Evolutionary conservation across 2,329 filamentous ascomycete species (phyloP).

Genomic region (Acephala macrosclerotiorum): DNA sequence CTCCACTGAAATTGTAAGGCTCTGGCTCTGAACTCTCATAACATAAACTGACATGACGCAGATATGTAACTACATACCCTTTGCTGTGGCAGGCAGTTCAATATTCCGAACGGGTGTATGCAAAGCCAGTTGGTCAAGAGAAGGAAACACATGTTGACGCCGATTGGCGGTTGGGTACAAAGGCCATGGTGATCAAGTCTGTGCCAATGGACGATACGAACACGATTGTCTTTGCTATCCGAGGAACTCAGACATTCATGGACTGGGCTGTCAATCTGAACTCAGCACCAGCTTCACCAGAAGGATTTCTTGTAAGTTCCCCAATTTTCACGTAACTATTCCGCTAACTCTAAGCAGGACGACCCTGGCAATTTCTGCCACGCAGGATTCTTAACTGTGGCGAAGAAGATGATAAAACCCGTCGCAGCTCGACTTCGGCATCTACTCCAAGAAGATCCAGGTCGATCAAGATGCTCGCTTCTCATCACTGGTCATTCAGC

Average conservation of each 20-base stretch:
- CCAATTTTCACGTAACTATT: constrained; percentile 5
- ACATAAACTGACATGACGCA: constrained; percentile 41
- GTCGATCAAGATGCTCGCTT: constrained; percentile 70
- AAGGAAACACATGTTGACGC: constrained; percentile 73
- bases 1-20: constrained; percentile 70
- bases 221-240: constrained; percentile 83
- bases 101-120: constrained; percentile 79
- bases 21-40: background rate
- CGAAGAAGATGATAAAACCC: constrained; percentile 75
- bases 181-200: constrained; percentile 86
- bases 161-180: constrained; percentile 77
- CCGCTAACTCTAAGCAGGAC: constrained; percentile 53
- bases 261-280: constrained; percentile 89
- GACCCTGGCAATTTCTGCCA: constrained; percentile 81
- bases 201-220: constrained; percentile 79
- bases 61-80: constrained; percentile 77
- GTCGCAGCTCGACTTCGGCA: constrained; percentile 75
- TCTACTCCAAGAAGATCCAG: constrained; percentile 75
- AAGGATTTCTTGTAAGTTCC: constrained; percentile 65
- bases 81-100: constrained; percentile 80
- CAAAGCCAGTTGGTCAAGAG: constrained; percentile 67
- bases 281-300: constrained; percentile 69
- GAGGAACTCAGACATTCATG: constrained; percentile 80
- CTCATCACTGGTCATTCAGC: constrained; percentile 88
- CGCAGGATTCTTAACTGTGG: constrained; percentile 79